Evolutionary conservation across 805 yeast species (phyloP), one percentile per base, ranked within the genome.

Genomic region (Zygotorulaspora chibaensis): DNA sequence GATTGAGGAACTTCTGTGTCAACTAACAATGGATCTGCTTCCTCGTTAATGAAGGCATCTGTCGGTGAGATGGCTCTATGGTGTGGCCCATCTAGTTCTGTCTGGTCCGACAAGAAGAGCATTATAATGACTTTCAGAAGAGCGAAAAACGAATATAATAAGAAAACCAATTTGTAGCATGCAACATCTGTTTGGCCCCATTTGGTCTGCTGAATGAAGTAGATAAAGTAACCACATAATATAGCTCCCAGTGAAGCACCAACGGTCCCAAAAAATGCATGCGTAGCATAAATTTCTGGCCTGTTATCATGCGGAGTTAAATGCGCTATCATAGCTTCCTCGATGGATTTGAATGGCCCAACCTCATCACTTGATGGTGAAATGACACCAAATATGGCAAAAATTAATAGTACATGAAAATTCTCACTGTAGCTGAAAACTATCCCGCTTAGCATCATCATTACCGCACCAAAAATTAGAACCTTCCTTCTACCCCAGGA

Each of bases 301-400:
- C 95, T 71, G 45, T 75, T 77, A 43, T 69, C 70, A 30, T 73
- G 74, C 0, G 83, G 80, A 0, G 95, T 83, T 51, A 88, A 67
- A 63, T 86, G 91, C 0, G 96, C 93, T 40, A 88, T 71, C 33
- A 86, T 75, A 1, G 91, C 81, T 59, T 87, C 96, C 62, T 88
- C 96, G 25, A 88, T 80, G 0, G 93, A 79, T 58, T 85, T 83
- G 64, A 88, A 88, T 0, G 96, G 96, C 0, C 96, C 96, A 0
- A 90, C 87, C 58, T 88, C 96, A 57, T 83, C 89, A 18, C 96
- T 95, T 25, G 87, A 80, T 1, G 96, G 93, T 2, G 95, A 85
- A 7, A 88, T 84, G 13, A 88, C 96, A 1, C 96, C 96, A 26
- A 86, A 47, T 2, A 86, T 76, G 2, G 96, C 93, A 8, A 93